These are phyloP conservation scores for Ceratonia siliqua DNA, from an alignment of 306 rosid genomes.

Conservation along the genomic window DNA sequence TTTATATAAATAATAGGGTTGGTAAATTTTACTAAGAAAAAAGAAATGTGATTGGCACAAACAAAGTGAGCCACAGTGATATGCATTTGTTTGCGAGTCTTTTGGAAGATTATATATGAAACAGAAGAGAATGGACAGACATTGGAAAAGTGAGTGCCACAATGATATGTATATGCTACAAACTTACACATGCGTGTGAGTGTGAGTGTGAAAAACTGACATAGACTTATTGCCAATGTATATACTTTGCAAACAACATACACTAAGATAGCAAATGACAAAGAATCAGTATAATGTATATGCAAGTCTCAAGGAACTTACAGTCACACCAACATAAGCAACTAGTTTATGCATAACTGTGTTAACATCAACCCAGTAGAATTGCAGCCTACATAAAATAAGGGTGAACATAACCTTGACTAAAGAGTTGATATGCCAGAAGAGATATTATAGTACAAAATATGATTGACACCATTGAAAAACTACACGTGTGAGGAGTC, in stretches of 20 bases:
- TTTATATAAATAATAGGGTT: background rate
- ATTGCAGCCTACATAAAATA: conserved; percentile 61
- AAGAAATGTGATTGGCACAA: background rate
- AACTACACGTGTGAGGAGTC: conserved; percentile 1
- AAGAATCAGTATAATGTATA: background rate
- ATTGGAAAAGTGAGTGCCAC: background rate
- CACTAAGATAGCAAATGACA: conserved; percentile 21
- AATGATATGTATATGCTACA: background rate
- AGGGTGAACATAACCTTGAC: conserved; percentile 13
- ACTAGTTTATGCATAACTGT: conserved; percentile 77
- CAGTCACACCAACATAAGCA: conserved; percentile 80
- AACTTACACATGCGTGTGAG: too few species aligned
- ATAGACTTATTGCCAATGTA: background rate
- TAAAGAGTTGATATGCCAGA: conserved; percentile 15
- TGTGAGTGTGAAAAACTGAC: background rate
- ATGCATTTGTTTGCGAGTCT: background rate
- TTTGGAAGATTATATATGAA: background rate
- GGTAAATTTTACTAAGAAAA: background rate
- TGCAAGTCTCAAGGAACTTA: conserved; percentile 51
- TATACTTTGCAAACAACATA: conserved; percentile 6
- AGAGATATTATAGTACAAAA: conserved; percentile 6
- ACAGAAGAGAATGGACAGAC: background rate
- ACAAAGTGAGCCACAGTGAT: background rate
- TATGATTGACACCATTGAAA: background rate
- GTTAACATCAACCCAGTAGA: conserved; percentile 80